Conservation (phyloP, 768 basidiomycete species). For the Rossbeevera mucosa region DNA sequence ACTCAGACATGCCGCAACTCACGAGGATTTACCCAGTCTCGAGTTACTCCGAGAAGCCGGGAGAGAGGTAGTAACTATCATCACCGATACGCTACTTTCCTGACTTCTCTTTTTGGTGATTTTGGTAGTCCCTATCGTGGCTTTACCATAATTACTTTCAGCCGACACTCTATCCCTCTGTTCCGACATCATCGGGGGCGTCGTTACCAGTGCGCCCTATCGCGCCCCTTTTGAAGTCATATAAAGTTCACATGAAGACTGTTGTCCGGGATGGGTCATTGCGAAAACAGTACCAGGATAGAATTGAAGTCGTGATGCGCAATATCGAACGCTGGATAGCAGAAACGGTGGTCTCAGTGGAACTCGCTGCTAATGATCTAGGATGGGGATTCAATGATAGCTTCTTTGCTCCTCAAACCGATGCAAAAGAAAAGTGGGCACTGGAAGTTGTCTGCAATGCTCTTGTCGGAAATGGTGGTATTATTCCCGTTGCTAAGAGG, state of each 20-base stretch:
- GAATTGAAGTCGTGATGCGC: constrained; percentile 47
- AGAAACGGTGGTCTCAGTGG: constrained; percentile 63
- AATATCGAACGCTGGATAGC: constrained; percentile 77
- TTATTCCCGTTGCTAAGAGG: constrained; percentile 86
- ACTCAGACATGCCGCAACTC: constrained; percentile 90
- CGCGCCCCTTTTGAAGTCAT: constrained; percentile 62
- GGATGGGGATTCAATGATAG: constrained; percentile 41
- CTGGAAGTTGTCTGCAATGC: constrained; percentile 62
- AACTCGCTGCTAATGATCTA: constrained; percentile 40
- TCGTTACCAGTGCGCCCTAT: constrained; percentile 49
- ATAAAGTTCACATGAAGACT: constrained; percentile 65
- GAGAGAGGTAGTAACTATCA: constrained; percentile 48
- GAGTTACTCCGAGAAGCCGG: constrained; percentile 74
- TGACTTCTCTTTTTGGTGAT: constrained; percentile 4
- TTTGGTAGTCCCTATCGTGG: constrained; percentile 71
- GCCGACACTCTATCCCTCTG: constrained; percentile 60
- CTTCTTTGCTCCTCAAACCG: constrained; percentile 35
- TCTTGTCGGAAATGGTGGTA: constrained; percentile 63
- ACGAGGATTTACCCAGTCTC: constrained; percentile 88
- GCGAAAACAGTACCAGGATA: constrained; percentile 43
- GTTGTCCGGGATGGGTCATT: constrained; percentile 63
- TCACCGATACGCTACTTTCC: neutral
- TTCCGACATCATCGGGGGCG: constrained; percentile 30
- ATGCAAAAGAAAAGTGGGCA: constrained; percentile 60
- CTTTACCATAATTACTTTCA: constrained; percentile 81